Conservation (phyloP, 2,329 filamentous ascomycete species). For the Helotiales sp. region DNA sequence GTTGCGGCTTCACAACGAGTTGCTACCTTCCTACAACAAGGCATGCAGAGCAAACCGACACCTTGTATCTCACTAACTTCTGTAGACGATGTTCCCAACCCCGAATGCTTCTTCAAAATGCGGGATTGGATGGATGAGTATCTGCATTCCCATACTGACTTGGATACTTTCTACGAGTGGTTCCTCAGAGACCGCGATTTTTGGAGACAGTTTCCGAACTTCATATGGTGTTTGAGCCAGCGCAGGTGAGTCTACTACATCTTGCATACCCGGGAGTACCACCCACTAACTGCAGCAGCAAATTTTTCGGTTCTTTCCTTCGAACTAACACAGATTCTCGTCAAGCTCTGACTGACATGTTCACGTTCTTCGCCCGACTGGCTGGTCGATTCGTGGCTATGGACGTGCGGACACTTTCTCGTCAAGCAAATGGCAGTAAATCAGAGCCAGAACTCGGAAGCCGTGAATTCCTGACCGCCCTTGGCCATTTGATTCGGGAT, state of each 20-base stretch:
- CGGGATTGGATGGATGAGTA: conserved; percentile 57
- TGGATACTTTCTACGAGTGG: conserved; percentile 48
- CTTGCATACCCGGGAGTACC: neutral
- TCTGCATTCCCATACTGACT: conserved; percentile 48
- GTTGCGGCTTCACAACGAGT: conserved; percentile 32
- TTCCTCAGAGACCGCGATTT: conserved; percentile 53
- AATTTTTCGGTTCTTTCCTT: conserved; percentile 43
- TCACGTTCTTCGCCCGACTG: conserved; percentile 50
- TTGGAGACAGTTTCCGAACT: conserved; percentile 58
- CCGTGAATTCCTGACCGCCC: conserved; percentile 52
- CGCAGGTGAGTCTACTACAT: conserved; percentile 48
- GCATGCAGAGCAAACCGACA: conserved; percentile 44
- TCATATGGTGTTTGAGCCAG: conserved; percentile 50
- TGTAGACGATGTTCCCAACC: conserved; percentile 51
- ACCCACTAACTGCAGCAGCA: conserved; percentile 35
- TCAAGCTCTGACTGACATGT: conserved; percentile 38
- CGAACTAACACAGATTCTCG: conserved; percentile 31
- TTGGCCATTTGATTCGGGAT: conserved; percentile 48
- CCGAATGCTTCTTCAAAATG: conserved; percentile 51
- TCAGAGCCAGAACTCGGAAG: conserved; percentile 50
- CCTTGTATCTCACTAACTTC: conserved; percentile 36
- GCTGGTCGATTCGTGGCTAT: conserved; percentile 57
- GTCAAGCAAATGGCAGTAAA: conserved; percentile 39
- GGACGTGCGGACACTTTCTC: conserved; percentile 49
- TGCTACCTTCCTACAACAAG: conserved; percentile 45